Conservation (phyloP, 2,329 filamentous ascomycete species). For the Laburnicola sp. region DNA sequence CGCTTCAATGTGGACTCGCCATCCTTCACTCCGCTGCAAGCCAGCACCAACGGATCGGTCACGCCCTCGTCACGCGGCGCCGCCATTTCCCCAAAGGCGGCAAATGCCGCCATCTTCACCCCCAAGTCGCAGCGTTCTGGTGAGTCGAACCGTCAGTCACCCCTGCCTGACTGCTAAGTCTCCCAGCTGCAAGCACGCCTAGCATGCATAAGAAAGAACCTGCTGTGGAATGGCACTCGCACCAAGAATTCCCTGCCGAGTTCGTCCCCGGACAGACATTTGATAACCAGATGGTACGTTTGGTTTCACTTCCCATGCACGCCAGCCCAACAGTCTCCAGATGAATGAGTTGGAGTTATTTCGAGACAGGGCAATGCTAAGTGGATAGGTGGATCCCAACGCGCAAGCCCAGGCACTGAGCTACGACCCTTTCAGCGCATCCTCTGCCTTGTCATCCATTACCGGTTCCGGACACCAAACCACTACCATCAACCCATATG, state of each 20-base stretch:
- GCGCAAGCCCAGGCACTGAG: slow-evolving; percentile 37
- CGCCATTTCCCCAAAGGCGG: slow-evolving; percentile 84
- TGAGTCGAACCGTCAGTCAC: slow-evolving; percentile 33
- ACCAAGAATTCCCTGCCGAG: slow-evolving; percentile 53
- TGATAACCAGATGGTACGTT: slow-evolving; percentile 55
- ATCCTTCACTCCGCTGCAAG: slow-evolving; percentile 77
- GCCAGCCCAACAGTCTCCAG: neutral
- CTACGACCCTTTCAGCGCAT: slow-evolving; percentile 52
- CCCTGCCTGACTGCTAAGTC: slow-evolving; percentile 19
- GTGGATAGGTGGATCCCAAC: slow-evolving; percentile 38
- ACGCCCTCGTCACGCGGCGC: slow-evolving; percentile 64
- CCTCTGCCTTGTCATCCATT: slow-evolving; percentile 38
- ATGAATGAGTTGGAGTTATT: neutral
- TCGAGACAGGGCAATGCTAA: neutral
- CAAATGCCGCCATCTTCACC: slow-evolving; percentile 84
- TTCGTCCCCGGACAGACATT: slow-evolving; percentile 59
- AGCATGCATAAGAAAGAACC: slow-evolving; percentile 51
- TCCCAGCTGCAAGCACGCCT: slow-evolving; percentile 48
- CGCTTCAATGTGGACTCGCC: slow-evolving; percentile 93
- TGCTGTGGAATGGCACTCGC: slow-evolving; percentile 53
- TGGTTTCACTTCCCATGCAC: neutral
- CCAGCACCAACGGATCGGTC: slow-evolving; percentile 51
- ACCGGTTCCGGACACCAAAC: slow-evolving; percentile 43
- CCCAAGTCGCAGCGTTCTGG: slow-evolving; percentile 60
- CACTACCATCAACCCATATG: slow-evolving; percentile 66